These are phyloP conservation scores for Simplicillium sp. DNA, from an alignment of 2,329 filamentous ascomycete genomes.

Conservation along the genomic window DNA sequence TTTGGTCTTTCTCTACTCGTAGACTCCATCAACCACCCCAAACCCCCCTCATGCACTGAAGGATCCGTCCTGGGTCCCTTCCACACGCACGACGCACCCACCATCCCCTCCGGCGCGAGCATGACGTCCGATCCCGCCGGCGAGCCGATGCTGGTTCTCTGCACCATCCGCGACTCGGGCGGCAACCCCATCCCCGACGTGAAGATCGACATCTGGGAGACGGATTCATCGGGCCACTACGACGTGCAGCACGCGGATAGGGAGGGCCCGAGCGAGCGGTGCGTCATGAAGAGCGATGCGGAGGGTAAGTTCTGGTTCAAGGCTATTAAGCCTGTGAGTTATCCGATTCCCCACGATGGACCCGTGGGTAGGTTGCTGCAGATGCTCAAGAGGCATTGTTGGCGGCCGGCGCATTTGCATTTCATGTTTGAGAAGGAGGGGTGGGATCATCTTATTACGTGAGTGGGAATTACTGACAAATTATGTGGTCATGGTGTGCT, in stretches of 20 bases:
- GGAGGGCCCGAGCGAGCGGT: conserved; percentile 25
- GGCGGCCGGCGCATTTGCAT: conserved; percentile 70
- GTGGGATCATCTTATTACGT: conserved; percentile 78
- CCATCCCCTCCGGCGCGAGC: conserved; percentile 36
- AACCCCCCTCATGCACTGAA: conserved; percentile 57
- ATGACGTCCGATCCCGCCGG: conserved; percentile 59
- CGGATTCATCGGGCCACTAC: conserved; percentile 64
- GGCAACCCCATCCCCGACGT: conserved; percentile 51
- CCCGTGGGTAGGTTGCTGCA: conserved; percentile 67
- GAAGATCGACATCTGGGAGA: conserved; percentile 73
- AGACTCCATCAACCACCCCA: conserved; percentile 69
- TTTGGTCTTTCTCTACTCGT: conserved; percentile 67
- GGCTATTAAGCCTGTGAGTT: conserved; percentile 75
- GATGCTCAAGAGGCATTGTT: conserved; percentile 62
- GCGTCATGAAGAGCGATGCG: conserved; percentile 16
- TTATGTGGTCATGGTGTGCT: background rate
- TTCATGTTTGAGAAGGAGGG: conserved; percentile 81
- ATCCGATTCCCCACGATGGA: conserved; percentile 76
- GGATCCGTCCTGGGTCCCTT: conserved; percentile 75
- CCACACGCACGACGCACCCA: conserved; percentile 61
- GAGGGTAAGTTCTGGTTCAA: conserved; percentile 63
- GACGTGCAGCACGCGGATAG: conserved; percentile 62
- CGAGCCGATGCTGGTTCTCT: conserved; percentile 56
- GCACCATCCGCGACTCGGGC: conserved; percentile 51
- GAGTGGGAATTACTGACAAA: conserved; percentile 28